These are phyloP conservation scores for Cyphellophora attinorum DNA, from an alignment of 2,329 filamentous ascomycete genomes.

Conservation along the genomic window DNA sequence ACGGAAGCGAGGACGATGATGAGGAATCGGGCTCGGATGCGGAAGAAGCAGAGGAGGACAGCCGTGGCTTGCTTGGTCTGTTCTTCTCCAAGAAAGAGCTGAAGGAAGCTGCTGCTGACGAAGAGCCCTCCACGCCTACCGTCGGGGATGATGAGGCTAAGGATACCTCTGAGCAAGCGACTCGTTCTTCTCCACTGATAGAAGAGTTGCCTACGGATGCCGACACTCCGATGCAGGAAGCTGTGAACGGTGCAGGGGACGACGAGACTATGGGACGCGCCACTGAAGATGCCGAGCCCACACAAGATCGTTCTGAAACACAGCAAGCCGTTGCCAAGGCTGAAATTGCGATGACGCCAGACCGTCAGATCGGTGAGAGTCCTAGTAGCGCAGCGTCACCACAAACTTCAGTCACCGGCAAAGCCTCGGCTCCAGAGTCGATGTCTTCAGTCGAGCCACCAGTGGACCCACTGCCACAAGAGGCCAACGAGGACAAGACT, in stretches of 20 bases:
- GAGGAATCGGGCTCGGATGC: constrained; percentile 36
- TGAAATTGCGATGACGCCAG: not conserved
- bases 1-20: constrained; percentile 36
- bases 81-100: constrained; percentile 38
- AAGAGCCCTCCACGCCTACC: constrained; percentile 19
- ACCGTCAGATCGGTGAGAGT: constrained; percentile 9
- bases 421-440: constrained; percentile 35
- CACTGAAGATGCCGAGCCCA: not conserved
- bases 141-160: constrained; percentile 19
- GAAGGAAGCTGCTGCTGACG: constrained; percentile 14
- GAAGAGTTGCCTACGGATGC: not conserved
- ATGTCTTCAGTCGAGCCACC: constrained; percentile 30
- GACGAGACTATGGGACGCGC: not conserved
- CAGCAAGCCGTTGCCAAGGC: not conserved
- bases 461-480: constrained; percentile 16
- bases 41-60: constrained; percentile 30
- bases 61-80: constrained; percentile 28
- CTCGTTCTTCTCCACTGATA: constrained; percentile 10
- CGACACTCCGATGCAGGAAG: not conserved
- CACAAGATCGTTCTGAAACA: too few relatives aligned
- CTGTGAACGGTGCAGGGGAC: not conserved
- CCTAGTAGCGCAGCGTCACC: constrained; percentile 33
- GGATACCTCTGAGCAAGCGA: constrained; percentile 8
- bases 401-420: constrained; percentile 31
- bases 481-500: constrained; percentile 8